These are phyloP conservation scores for Phaeotremella fagi DNA, from an alignment of 768 basidiomycete genomes.

Conservation along the genomic window DNA sequence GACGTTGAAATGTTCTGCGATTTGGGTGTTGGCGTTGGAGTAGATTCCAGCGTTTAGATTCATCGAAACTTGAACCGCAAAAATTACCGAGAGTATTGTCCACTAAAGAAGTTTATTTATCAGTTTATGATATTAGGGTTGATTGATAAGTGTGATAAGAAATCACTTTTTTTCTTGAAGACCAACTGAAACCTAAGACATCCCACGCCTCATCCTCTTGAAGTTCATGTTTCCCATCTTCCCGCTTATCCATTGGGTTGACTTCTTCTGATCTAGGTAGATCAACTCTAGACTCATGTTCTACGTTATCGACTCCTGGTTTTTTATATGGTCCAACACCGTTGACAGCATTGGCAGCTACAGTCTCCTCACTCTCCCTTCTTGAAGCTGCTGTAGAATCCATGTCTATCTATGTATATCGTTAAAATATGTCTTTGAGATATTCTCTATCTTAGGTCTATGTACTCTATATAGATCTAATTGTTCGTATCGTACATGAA, in stretches of 20 bases:
- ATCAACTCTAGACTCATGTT: not conserved
- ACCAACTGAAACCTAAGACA: constrained; percentile 13
- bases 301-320: not conserved
- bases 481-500: too few species aligned
- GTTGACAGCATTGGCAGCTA: not conserved
- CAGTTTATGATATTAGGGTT: constrained; percentile 5
- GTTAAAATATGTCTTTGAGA: too few species aligned
- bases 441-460: too few species aligned
- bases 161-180: not conserved
- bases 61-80: constrained; percentile 38
- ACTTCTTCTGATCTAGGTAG: too few species aligned
- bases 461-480: too few species aligned
- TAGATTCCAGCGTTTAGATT: constrained; percentile 32
- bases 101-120: constrained; percentile 27
- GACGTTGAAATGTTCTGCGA: constrained; percentile 32
- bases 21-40: constrained; percentile 33
- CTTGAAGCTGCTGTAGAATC: not conserved
- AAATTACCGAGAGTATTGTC: constrained; percentile 37
- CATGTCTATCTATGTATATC: too few species aligned
- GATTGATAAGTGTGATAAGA: not conserved
- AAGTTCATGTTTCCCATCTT: constrained; percentile 8
- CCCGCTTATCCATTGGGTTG: not conserved
- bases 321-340: not conserved
- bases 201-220: constrained; percentile 27
- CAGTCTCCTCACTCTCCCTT: not conserved